These are phyloP conservation scores for Fusarium sp. DNA, from an alignment of 2,329 filamentous ascomycete genomes.

Conservation along the genomic window DNA sequence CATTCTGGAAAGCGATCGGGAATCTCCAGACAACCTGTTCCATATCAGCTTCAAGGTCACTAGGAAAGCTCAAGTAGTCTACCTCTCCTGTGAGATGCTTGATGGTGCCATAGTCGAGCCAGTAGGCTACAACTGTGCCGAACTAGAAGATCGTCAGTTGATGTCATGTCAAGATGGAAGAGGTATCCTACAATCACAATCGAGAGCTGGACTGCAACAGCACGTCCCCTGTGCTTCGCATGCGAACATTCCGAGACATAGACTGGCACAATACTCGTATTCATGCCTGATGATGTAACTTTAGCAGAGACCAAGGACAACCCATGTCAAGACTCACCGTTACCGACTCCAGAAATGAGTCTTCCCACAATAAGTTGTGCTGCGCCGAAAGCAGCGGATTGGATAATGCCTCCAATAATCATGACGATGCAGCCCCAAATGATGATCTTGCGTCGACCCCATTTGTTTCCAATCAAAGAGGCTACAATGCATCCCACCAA, in stretches of 20 bases:
- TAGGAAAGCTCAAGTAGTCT: too few relatives aligned
- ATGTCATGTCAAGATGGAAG: background rate
- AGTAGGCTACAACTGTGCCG: background rate
- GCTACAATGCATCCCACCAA: conserved; percentile 13
- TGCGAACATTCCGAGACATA: background rate
- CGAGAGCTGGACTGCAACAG: background rate
- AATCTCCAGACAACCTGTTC: background rate
- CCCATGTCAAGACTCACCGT: background rate
- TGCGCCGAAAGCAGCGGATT: background rate
- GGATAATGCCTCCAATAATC: conserved; percentile 10
- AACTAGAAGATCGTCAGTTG: background rate
- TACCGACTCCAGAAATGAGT: background rate
- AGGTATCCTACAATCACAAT: background rate
- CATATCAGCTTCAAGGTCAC: too few relatives aligned
- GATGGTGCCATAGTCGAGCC: background rate
- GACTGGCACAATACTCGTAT: background rate
- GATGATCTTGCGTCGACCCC: conserved; percentile 7
- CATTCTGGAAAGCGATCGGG: background rate
- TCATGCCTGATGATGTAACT: background rate
- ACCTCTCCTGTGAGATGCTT: background rate
- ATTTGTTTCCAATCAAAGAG: conserved; percentile 4
- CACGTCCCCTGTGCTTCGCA: background rate
- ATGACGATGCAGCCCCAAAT: conserved; percentile 23
- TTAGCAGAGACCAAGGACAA: background rate
- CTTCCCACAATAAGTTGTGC: background rate